Percentiles rank a stretch among this genome's conserved stretches.
Evolutionary conservation across 176 grass and related monocot species (phyloP).

Genomic region (Pontederia crassipes): DNA sequence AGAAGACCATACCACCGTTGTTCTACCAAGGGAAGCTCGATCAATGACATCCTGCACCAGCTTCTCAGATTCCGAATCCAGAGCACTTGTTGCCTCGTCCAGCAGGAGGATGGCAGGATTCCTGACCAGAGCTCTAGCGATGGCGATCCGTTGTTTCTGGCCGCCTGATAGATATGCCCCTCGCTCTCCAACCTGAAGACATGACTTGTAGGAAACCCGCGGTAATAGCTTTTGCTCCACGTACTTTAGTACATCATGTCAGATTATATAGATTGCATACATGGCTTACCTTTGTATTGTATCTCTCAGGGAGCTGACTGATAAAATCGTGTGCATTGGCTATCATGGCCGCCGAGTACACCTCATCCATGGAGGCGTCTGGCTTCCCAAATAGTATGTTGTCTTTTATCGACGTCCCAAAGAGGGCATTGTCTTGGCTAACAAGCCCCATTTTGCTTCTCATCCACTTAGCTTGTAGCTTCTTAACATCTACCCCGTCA

Average conservation of each 20-base stretch:
- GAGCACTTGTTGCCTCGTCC: conserved; percentile 93
- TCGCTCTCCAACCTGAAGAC: conserved; percentile 80
- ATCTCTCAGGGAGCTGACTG: conserved; percentile 71
- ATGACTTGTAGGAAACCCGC: neutral
- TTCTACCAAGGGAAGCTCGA: conserved; percentile 98
- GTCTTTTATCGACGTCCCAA: conserved; percentile 84
- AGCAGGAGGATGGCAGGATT: conserved; percentile 92
- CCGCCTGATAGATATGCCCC: conserved; percentile 81
- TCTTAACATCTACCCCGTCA: conserved; percentile 61
- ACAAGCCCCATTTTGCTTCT: conserved; percentile 93
- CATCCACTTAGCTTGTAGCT: conserved; percentile 66
- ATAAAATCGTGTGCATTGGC: conserved; percentile 97
- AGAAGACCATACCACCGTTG: conserved; percentile 58
- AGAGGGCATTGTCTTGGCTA: conserved; percentile 92
- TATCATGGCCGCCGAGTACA: conserved; percentile 88
- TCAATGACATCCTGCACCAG: conserved; percentile 82
- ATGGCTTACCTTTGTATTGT: conserved; percentile 66
- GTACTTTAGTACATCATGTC: too few species aligned
- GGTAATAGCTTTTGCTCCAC: too few species aligned
- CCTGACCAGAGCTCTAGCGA: conserved; percentile 81
- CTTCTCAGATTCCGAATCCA: conserved; percentile 96
- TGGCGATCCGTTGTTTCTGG: conserved; percentile 92
- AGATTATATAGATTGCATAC: too few species aligned
- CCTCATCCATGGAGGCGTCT: conserved; percentile 65
- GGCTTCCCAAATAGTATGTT: conserved; percentile 91